Evolutionary conservation across 768 basidiomycete species (phyloP).

Genomic region (Tulasnella sp.): DNA sequence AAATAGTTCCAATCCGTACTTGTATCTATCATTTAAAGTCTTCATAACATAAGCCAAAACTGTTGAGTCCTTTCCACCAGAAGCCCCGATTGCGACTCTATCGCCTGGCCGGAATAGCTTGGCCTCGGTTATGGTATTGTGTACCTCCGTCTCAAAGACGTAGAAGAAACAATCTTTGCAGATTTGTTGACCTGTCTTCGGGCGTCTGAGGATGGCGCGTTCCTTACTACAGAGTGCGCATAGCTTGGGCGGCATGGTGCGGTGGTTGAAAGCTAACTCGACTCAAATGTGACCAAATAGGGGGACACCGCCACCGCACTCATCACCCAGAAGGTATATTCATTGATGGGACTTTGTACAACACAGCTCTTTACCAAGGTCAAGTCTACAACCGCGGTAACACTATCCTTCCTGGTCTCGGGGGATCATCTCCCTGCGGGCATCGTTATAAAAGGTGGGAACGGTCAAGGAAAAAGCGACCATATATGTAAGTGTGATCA

Average conservation of each 20-base stretch:
- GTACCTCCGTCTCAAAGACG: constrained; percentile 97
- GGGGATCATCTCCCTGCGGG: too few species aligned
- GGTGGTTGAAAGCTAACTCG: background rate
- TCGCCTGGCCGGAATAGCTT: constrained; percentile 84
- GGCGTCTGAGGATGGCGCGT: constrained; percentile 85
- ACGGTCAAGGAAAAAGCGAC: too few species aligned
- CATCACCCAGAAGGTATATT: background rate
- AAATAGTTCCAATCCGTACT: constrained; percentile 86
- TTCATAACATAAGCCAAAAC: constrained; percentile 98
- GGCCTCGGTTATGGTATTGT: constrained; percentile 86
- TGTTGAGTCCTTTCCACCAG: constrained; percentile 98
- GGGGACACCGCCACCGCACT: too few species aligned
- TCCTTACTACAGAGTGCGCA: constrained; percentile 74
- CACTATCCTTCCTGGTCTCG: too few species aligned
- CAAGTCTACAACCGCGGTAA: too few species aligned
- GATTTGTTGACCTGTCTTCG: constrained; percentile 96
- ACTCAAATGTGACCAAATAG: background rate
- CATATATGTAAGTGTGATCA: too few species aligned
- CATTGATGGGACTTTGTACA: too few species aligned
- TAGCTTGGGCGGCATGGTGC: constrained; percentile 66
- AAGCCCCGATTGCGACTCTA: constrained; percentile 94
- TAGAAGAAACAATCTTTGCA: constrained; percentile 95
- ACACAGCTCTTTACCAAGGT: too few species aligned
- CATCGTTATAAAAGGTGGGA: too few species aligned
- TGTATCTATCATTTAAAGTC: constrained; percentile 85